Evolutionary conservation across 2,329 filamentous ascomycete species (phyloP).

Genomic region (Periconia macrospinosa): DNA sequence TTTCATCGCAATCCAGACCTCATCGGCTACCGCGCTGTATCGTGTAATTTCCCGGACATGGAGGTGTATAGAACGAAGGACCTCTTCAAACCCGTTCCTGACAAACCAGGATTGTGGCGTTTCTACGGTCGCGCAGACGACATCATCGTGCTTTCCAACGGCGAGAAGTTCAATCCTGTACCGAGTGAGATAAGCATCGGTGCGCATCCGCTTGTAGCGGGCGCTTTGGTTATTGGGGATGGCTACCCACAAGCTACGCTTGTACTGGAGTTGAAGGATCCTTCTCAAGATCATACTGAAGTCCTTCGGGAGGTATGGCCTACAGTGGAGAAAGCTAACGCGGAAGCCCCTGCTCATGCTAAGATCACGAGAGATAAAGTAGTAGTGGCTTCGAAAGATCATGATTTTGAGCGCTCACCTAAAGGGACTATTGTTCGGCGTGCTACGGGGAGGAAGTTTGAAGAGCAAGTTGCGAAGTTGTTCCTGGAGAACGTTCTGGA

Average conservation of each 20-base stretch:
- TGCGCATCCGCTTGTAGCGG: conserved; percentile 26
- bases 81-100: conserved; percentile 15
- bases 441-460: conserved; percentile 46
- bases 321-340: conserved; percentile 49
- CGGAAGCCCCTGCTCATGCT: conserved; percentile 43
- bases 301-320: conserved; percentile 42
- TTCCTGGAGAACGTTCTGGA: conserved; percentile 29
- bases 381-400: conserved; percentile 17
- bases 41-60: conserved; percentile 14
- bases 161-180: conserved; percentile 22
- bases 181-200: conserved; percentile 20
- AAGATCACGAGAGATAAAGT: conserved; percentile 29
- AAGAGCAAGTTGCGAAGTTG: conserved; percentile 51
- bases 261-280: conserved; percentile 26
- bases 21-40: conserved; percentile 10
- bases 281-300: too few relatives aligned
- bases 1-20: conserved; percentile 4
- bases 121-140: conserved; percentile 19
- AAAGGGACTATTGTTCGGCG: conserved; percentile 52
- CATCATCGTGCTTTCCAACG: conserved; percentile 19
- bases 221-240: conserved; percentile 35
- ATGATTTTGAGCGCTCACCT: conserved; percentile 49
- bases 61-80: conserved; percentile 18
- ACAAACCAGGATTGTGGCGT: conserved; percentile 14
- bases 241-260: conserved; percentile 30